Conservation (phyloP, 495 filamentous ascomycete genomes). For the Talaromyces adpressus region DNA sequence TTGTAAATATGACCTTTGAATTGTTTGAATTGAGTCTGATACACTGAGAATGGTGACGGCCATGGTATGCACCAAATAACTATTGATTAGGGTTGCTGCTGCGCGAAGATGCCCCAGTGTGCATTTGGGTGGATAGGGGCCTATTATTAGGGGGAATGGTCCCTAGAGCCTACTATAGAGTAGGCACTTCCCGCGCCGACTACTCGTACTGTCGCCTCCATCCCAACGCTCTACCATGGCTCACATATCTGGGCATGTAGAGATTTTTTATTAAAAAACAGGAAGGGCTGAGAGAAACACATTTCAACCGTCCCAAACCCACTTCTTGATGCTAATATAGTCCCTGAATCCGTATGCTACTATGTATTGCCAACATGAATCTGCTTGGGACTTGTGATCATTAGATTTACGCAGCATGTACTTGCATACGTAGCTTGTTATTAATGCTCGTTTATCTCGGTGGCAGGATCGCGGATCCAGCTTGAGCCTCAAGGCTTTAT, state of each 20-base stretch:
- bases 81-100: neutral
- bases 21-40: neutral
- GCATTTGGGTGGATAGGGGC: too few species aligned
- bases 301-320: neutral
- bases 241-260: neutral
- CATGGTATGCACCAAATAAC: neutral
- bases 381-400: neutral
- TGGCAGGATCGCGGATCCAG: neutral
- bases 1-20: neutral
- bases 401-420: neutral
- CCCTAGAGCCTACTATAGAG: too few species aligned
- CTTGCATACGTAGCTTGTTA: too few species aligned
- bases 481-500: neutral
- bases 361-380: neutral
- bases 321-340: neutral
- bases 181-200: too few species aligned
- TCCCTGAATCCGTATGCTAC: neutral
- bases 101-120: neutral
- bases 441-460: neutral
- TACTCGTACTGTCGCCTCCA: too few species aligned
- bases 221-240: neutral
- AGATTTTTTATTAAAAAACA: neutral
- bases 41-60: neutral
- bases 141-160: too few species aligned
- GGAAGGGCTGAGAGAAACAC: neutral